Base-by-base conservation (phyloP, 1,284 basidiomycete species). In the Apiotrichum gracile region DNA sequence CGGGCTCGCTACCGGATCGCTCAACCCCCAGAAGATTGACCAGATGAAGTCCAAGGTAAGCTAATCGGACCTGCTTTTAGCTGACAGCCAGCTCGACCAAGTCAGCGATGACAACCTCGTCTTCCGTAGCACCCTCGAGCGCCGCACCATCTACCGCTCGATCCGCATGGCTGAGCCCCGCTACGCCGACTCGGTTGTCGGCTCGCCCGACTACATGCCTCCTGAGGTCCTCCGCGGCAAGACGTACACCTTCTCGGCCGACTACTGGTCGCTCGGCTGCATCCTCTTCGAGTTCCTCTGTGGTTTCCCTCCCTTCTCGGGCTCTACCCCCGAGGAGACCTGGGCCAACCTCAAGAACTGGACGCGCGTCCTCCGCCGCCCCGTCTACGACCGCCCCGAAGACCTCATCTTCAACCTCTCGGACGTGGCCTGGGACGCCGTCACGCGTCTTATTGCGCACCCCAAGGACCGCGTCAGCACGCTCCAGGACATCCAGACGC, bases 331-430 rank as follows among this genome's bases (percentile, higher is more conserved):
- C 0, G 94, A 99, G 66, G 96, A 99, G 76, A 99, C 96, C 0
- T 99, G 96, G 92, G 91, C 91, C 21, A 98, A 98, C 74, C 78
- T 99, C 63, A 97, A 97, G 77, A 97, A 97, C 73, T 99, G 96
- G 96, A 83, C 85, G 24, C 88, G 88, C 63, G 90, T 93, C 4
- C 80, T 99, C 5, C 81, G 87, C 21, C 77, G 96, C 58, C 96
- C 96, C 1, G 88, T 96, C 62, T 98, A 98, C 67, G 92, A 97
- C 70, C 87, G 89, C 61, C 87, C 88, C 3, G 93, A 98, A 71
- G 96, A 98, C 75, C 79, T 94, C 49, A 91, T 98, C 64, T 99
- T 98, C 81, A 99, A 98, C 77, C 79, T 99, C 61, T 83, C 84
- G 3, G 94, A 99, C 71, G 76, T 86, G 10, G 91, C 93, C 1